Conservation (phyloP, 2,329 filamentous ascomycete genomes). For the Aspergillus eucalypticola region DNA sequence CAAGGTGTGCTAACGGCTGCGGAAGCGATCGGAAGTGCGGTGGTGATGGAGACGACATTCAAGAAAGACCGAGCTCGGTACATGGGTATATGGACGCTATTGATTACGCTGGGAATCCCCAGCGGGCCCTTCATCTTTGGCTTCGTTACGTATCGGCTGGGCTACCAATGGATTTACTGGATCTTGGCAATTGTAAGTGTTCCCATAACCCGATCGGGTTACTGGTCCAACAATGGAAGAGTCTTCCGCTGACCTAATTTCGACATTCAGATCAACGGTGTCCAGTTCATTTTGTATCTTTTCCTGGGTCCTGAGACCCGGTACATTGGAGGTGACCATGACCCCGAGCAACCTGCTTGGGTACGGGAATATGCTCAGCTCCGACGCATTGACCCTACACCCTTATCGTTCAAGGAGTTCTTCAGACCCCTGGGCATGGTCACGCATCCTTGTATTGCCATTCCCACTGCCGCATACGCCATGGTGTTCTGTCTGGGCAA, state of each 20-base stretch:
- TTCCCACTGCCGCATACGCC: slow-evolving; percentile 57
- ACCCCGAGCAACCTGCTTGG: slow-evolving; percentile 35
- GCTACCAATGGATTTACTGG: slow-evolving; percentile 62
- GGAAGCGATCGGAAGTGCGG: slow-evolving; percentile 55
- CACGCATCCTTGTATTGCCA: slow-evolving; percentile 49
- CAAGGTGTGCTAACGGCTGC: slow-evolving; percentile 4
- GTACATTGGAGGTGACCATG: slow-evolving; percentile 43
- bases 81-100: slow-evolving; percentile 59
- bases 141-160: slow-evolving; percentile 53
- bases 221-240: background rate
- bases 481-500: slow-evolving; percentile 60
- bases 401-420: slow-evolving; percentile 53
- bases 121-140: slow-evolving; percentile 41
- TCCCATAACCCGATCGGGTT: too few species aligned
- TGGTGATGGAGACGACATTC: slow-evolving; percentile 61
- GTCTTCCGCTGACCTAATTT: slow-evolving; percentile 16
- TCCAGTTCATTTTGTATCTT: slow-evolving; percentile 58
- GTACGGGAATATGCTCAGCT: slow-evolving; percentile 50
- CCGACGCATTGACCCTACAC: slow-evolving; percentile 55
- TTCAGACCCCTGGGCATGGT: slow-evolving; percentile 53
- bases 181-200: slow-evolving; percentile 55
- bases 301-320: slow-evolving; percentile 59
- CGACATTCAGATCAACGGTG: slow-evolving; percentile 51
- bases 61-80: slow-evolving; percentile 55
- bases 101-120: slow-evolving; percentile 54